phyloP scores from a whole-genome alignment of 106 monocot species.

The Dendrobium officinale region DNA sequence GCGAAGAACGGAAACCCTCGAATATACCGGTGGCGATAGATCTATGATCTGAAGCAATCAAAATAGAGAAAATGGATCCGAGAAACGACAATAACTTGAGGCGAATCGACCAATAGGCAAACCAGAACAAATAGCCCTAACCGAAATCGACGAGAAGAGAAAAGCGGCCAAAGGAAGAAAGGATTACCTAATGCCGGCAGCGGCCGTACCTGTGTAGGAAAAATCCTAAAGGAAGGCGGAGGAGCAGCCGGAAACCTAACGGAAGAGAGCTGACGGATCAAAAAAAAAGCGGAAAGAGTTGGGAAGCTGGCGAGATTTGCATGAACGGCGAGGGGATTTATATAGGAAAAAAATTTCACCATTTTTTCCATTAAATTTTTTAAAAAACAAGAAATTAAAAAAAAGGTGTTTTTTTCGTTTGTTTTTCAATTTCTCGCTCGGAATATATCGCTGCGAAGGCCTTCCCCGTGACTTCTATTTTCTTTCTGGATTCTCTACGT shows the following conservation, averaged over 20 bases:
- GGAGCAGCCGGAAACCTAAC: neutral
- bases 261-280: neutral
- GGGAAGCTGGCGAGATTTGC: slow-evolving; percentile 14
- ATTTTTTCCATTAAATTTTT: neutral
- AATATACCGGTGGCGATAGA: neutral
- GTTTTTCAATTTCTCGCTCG: too few relatives aligned
- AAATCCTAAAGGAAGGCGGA: neutral
- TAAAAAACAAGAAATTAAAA: neutral
- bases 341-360: slow-evolving; percentile 10
- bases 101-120: neutral
- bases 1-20: neutral
- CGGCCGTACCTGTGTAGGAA: neutral
- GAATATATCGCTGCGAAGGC: neutral
- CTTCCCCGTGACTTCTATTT: neutral
- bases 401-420: too few relatives aligned
- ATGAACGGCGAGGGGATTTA: slow-evolving; percentile 7
- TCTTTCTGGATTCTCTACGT: neutral
- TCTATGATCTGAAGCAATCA: neutral
- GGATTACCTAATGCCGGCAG: neutral
- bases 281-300: neutral
- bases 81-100: neutral
- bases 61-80: too few relatives aligned
- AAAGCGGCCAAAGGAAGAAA: neutral
- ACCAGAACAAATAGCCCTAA: neutral
- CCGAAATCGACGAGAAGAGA: neutral